Conservation (phyloP, 1,284 basidiomycete genomes). For the Kwoniella shivajii region DNA sequence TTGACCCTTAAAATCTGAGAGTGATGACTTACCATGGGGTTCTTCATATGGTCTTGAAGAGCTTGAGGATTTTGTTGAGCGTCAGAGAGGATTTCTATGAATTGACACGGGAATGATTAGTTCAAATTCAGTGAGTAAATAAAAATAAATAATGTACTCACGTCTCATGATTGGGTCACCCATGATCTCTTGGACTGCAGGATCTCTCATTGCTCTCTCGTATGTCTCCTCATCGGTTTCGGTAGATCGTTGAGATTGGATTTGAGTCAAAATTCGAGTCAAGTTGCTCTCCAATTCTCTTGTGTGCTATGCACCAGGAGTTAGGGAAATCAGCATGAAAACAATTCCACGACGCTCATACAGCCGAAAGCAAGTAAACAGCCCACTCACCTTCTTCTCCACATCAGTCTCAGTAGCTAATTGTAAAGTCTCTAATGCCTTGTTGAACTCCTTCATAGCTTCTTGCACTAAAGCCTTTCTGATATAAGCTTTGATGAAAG, state of each 20-base stretch:
- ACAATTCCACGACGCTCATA: no score
- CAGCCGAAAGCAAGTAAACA: neutral
- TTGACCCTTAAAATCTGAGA: neutral
- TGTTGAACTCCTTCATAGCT: conserved; percentile 88
- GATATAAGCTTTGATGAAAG: conserved; percentile 93
- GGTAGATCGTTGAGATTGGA: conserved; percentile 76
- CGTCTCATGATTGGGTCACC: conserved; percentile 37
- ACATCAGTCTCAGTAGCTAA: conserved; percentile 71
- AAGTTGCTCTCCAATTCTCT: conserved; percentile 79
- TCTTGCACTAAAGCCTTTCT: conserved; percentile 86
- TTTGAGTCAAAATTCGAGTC: conserved; percentile 75
- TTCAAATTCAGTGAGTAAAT: neutral
- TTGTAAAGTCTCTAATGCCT: conserved; percentile 79
- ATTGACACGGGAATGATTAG: no score
- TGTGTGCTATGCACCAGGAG: conserved; percentile 58
- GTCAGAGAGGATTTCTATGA: conserved; percentile 91
- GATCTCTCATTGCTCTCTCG: conserved; percentile 93
- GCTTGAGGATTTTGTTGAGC: conserved; percentile 87
- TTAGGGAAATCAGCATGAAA: no score
- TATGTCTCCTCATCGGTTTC: conserved; percentile 94
- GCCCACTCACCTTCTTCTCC: conserved; percentile 62
- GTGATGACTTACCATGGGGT: conserved; percentile 61
- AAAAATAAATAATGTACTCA: conserved; percentile 11
- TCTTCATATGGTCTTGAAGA: conserved; percentile 96
- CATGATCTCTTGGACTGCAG: conserved; percentile 77